Percentiles rank a stretch among this genome's conserved stretches.
Evolutionary conservation across 2,329 filamentous ascomycete species (phyloP).

Genomic region (Rhynchosporium graminicola): DNA sequence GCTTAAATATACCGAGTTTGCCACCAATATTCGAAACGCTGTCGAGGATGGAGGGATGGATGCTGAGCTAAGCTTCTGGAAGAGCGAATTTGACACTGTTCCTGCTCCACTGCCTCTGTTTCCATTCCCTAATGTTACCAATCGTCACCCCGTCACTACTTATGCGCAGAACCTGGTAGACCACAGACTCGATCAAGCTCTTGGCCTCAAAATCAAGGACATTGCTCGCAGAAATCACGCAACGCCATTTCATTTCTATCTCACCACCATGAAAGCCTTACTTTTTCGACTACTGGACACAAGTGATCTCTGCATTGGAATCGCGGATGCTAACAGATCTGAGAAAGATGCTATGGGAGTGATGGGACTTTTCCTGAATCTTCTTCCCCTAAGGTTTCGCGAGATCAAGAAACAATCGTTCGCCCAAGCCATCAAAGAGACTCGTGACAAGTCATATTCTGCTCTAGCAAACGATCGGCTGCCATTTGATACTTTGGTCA

Average conservation of each 20-base stretch:
- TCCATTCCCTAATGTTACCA: conserved; percentile 35
- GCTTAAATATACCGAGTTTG: conserved; percentile 43
- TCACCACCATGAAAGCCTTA: conserved; percentile 42
- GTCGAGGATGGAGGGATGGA: conserved; percentile 37
- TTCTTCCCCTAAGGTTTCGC: conserved; percentile 27
- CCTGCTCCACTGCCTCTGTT: conserved; percentile 41
- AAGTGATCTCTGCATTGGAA: conserved; percentile 44
- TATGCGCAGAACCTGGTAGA: neutral
- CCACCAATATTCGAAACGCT: conserved; percentile 38
- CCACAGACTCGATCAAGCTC: neutral
- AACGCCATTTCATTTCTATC: conserved; percentile 50
- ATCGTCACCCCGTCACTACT: conserved; percentile 18
- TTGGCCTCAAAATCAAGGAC: conserved; percentile 6
- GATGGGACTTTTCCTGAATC: conserved; percentile 28
- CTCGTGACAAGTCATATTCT: conserved; percentile 36
- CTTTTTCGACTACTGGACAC: conserved; percentile 20
- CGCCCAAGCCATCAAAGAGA: conserved; percentile 25
- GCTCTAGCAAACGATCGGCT: conserved; percentile 47
- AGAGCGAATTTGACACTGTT: conserved; percentile 29
- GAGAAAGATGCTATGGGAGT: neutral
- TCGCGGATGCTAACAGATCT: conserved; percentile 44
- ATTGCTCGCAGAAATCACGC: conserved; percentile 29
- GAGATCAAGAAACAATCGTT: conserved; percentile 29
- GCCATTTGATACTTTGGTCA: conserved; percentile 52
- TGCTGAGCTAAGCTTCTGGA: conserved; percentile 43